Evolutionary conservation across 441 rosid genomes (phyloP), one percentile per base, ranked within the genome.

Genomic region (Bocquillonia castaneifolia): DNA sequence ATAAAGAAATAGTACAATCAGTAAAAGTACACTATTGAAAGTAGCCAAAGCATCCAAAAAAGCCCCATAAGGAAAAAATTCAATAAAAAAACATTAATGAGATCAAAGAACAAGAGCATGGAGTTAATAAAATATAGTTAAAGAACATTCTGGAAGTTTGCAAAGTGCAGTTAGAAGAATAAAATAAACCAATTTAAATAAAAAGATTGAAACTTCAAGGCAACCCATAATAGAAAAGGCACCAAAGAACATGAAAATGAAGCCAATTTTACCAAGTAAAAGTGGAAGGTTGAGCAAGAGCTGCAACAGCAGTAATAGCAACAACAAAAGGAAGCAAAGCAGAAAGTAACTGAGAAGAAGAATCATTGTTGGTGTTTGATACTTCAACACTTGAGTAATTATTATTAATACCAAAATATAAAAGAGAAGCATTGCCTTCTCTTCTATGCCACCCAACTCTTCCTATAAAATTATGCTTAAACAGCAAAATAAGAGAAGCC

Each of bases 271-370:
- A 88, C 97, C 97, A 93, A 23, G 93, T 89, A 74, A 91, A 93
- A 73, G 89, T 79, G 22, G 92, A 63, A 3, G 98, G 98, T 54
- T 82, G 88, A 37, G 84, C 76, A 54, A 93, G 97, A 63, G 98
- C 97, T 50, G 91, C 91, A 37, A 89, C 76, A 45, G 97, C 97
- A 15, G 96, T 91, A 23, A 78, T 81, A 59, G 89, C 94, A 36
- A 93, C 96, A 7, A 91, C 95, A 57, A 93, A 91, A 0, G 98
- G 98, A 68, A 93, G 97, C 93, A 93, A 68, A 68, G 92, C 95
- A 8, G 98, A 91, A 68, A 91, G 72, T 60, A 81, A 40, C 86
- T 89, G 93, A 61, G 97, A 85, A 1, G 84, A 74, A 25, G 68
- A 40, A 40, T 3, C 10, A 3, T 40, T 7, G 0, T 8, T 7